These are phyloP conservation scores for Populus hybrid DNA, from an alignment of 441 rosid species.

Conservation along the genomic window DNA sequence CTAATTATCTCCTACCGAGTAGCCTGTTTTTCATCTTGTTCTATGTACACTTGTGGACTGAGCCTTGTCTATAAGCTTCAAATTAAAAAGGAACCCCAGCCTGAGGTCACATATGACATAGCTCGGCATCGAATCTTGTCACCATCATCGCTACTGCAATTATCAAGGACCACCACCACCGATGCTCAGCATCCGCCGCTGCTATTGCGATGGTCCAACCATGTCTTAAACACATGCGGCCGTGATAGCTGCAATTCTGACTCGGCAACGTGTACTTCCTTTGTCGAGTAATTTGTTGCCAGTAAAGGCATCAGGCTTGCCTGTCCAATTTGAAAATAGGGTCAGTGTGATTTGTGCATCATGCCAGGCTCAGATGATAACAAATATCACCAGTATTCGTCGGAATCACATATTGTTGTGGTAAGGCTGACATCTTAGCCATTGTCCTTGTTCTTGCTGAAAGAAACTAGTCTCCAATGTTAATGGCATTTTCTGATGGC, in stretches of 20 bases:
- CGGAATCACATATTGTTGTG: neutral
- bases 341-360: neutral
- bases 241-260: neutral
- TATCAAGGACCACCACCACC: neutral
- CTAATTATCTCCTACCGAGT: neutral
- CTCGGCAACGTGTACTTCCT: neutral
- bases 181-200: neutral
- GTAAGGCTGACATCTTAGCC: neutral
- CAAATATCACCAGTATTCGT: neutral
- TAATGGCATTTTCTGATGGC: neutral
- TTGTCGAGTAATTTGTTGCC: neutral
- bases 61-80: neutral
- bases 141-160: neutral
- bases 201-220: neutral
- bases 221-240: neutral
- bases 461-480: neutral
- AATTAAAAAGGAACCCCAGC: neutral
- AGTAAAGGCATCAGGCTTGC: neutral
- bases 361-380: neutral
- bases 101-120: neutral
- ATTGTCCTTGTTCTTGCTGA: neutral
- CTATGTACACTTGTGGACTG: neutral
- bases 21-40: neutral
- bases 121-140: neutral
- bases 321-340: neutral